Evolutionary conservation across 495 filamentous ascomycete species (phyloP).

Genomic region (Penicillium robsamsonii): DNA sequence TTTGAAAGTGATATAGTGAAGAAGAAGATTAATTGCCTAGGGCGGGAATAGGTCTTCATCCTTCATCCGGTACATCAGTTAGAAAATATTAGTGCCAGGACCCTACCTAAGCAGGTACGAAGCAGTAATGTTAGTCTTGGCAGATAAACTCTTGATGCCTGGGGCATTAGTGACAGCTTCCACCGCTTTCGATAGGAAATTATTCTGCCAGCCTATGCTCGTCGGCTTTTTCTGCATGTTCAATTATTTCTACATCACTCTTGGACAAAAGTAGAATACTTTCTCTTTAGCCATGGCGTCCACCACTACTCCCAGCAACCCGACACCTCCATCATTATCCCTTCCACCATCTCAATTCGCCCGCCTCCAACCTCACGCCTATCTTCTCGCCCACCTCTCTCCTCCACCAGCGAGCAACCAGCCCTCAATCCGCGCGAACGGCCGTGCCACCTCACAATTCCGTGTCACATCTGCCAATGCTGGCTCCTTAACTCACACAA

Average conservation of each 20-base stretch:
- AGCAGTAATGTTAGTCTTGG: neutral
- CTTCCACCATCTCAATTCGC: slow-evolving; percentile 83
- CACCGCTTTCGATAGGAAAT: slow-evolving; percentile 16
- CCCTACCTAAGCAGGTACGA: too few species aligned
- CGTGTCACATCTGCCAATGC: slow-evolving; percentile 71
- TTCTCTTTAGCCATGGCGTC: slow-evolving; percentile 23
- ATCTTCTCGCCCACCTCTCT: slow-evolving; percentile 82
- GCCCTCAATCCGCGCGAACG: slow-evolving; percentile 70
- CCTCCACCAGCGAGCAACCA: slow-evolving; percentile 52
- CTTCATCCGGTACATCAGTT: too few species aligned
- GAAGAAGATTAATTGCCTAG: too few species aligned
- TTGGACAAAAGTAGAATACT: neutral
- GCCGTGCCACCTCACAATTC: slow-evolving; percentile 65
- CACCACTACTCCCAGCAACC: slow-evolving; percentile 19
- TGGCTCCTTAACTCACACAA: slow-evolving; percentile 77
- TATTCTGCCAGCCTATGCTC: slow-evolving; percentile 32
- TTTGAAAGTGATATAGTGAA: too few species aligned
- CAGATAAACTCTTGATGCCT: slow-evolving; percentile 4
- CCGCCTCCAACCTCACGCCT: slow-evolving; percentile 82
- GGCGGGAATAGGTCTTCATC: too few species aligned
- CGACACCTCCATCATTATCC: slow-evolving; percentile 51
- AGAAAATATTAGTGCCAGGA: too few species aligned
- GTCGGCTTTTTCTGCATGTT: slow-evolving; percentile 32
- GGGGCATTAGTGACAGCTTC: neutral
- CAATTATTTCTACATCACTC: slow-evolving; percentile 12